Evolutionary conservation across 2,329 filamentous ascomycete genomes (phyloP), one percentile per base, ranked within the genome.

Genomic region (Coleophoma crateriformis): DNA sequence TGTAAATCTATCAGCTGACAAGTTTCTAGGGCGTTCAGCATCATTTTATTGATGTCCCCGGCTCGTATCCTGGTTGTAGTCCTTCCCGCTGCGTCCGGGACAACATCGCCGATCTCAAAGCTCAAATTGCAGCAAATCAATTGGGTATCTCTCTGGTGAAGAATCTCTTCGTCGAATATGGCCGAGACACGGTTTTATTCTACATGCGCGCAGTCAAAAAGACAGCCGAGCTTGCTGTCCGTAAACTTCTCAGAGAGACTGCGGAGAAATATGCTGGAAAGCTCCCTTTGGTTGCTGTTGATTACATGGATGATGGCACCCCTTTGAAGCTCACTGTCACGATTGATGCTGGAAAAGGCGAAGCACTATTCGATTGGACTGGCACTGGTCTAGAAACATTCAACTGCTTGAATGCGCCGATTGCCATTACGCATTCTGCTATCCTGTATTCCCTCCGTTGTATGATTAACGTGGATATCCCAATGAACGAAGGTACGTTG

Each of bases 291-390:
- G 75, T 78, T 13, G 85, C 88, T 0, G 72, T 82, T 2, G 88
- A 92, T 61, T 53, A 88, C 92, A 91, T 92, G 85, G 88, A 94
- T 56, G 88, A 94, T 57, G 88, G 88, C 15, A 86, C 79, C 5
- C 85, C 87, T 0, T 90, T 92, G 59, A 71, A 75, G 41, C 74
- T 92, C 10, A 83, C 81, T 53, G 76, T 94, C n/a, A 82, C 78
- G 3, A 92, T 94, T 55, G 79, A 90, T 56, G 76, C 77, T 0
- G 74, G 80, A 0, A 81, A 84, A 20, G 88, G 87, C 14, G 83
- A 86, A 50, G 88, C 88, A 0, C 70, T 84, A 0, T 92, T 92
- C 60, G 82, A 91, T 66, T 86, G 91, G 64, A 76, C 73, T 0
- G 87, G 87, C 22, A 91, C 88, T 0, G 87, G 88, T 0, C 79